Evolutionary conservation across 306 rosid species (phyloP), one percentile per base, ranked within the genome.

Genomic region (Dicorynia guianensis): DNA sequence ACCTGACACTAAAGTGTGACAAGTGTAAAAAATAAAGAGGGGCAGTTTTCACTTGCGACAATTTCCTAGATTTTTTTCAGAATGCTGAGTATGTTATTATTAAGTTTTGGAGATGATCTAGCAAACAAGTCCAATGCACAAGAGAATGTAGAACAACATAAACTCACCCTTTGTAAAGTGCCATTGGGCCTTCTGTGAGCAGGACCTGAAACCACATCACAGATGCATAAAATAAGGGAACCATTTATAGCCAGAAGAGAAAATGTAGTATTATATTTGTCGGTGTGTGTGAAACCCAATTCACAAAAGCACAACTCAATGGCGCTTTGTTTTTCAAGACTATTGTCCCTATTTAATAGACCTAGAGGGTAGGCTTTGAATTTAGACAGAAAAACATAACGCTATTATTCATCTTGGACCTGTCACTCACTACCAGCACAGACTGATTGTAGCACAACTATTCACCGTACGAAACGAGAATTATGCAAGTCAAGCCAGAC

Each of bases 141-240:
- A 8, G 33, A 72, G 73, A 75, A 69, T 38, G 54, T 9, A 34
- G 54, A n/a, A 17, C 57, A 66, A 81, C 43, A 42, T 69, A 79
- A 74, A 82, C 97, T 87, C 76, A 95, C 98, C 97, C 99, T 79
- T 96, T 92, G 89, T 96, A 96, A 69, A 96, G 97, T 53, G 93
- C 97, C 74, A 63, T 82, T 38, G 97, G 93, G 57, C 99, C 99
- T 89, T 95, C 97, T 8, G 89, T 82, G 69, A 59, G 83, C 78
- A 85, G 71, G 56, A 92, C 97, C 99, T 95, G 92, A 57, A 89
- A 85, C 74, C 77, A 80, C 15, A 71, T 36, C 72, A 60, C 1
- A 72, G 74, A 35, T 36, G 64, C 72, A 73, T 75, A 35, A 44
- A 63, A 69, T 39, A 61, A 78, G 48, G n/a, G 46, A 40, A 4